Evolutionary conservation across 352 stramenopile genomes (phyloP).

Genomic region (Phytophthora idaei): DNA sequence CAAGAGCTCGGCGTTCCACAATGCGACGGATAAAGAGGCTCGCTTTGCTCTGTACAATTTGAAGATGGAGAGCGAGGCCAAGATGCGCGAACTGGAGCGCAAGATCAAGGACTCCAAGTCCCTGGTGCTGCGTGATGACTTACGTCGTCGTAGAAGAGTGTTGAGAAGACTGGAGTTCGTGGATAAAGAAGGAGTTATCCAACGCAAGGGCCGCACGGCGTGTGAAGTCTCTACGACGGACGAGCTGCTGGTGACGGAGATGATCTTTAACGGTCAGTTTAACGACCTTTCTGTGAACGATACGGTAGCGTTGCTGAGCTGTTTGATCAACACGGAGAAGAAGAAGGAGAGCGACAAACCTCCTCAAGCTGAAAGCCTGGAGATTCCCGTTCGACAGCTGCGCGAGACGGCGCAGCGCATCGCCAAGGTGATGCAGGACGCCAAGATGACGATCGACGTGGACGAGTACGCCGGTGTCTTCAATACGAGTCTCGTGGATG

Average conservation of each 20-base stretch:
- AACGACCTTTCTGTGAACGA: constrained; percentile 98
- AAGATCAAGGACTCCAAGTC: constrained; percentile 95
- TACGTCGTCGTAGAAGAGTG: constrained; percentile 96
- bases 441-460: constrained; percentile 95
- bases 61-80: constrained; percentile 92
- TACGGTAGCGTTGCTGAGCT: constrained; percentile 95
- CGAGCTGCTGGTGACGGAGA: constrained; percentile 98
- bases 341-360: constrained; percentile 89
- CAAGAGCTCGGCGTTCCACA: constrained; percentile 67
- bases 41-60: constrained; percentile 90
- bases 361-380: constrained; percentile 79
- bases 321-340: constrained; percentile 96
- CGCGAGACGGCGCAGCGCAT: constrained; percentile 94
- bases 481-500: constrained; percentile 98
- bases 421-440: constrained; percentile 90
- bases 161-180: constrained; percentile 97
- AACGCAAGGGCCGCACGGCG: constrained; percentile 98
- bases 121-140: constrained; percentile 95
- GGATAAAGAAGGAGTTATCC: constrained; percentile 95
- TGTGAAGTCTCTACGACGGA: constrained; percentile 99
- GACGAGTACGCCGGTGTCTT: constrained; percentile 98
- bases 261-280: constrained; percentile 99
- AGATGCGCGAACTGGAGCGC: constrained; percentile 92
- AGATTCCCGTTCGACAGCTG: constrained; percentile 93
- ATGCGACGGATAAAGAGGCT: constrained; percentile 72